Percentiles rank a stretch among this genome's conserved stretches.
These are phyloP conservation scores for Fusarium chuoi DNA, from an alignment of 2,329 filamentous ascomycete genomes.

Conservation along the genomic window DNA sequence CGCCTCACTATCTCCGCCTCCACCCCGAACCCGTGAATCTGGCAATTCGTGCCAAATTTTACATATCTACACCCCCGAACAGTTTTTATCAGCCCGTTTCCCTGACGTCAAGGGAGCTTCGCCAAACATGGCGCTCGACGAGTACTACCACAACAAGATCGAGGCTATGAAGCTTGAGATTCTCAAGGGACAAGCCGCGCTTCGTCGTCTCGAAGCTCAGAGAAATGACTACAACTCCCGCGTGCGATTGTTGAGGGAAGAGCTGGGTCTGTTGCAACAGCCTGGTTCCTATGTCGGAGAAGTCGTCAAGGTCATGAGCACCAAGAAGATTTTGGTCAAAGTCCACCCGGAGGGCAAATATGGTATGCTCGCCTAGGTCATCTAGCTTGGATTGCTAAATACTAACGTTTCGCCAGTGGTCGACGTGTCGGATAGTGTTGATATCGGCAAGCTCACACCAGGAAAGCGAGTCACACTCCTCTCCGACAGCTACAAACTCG, in stretches of 20 bases:
- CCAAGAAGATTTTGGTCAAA: conserved; percentile 98
- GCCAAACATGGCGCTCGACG: conserved; percentile 94
- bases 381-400: background rate
- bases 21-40: conserved; percentile 1
- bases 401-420: conserved; percentile 71
- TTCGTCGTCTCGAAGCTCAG: conserved; percentile 95
- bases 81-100: conserved; percentile 6
- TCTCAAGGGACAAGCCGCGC: conserved; percentile 95
- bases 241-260: conserved; percentile 92
- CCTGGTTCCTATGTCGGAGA: conserved; percentile 98
- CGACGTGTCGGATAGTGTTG: conserved; percentile 92
- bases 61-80: conserved; percentile 2
- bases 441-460: conserved; percentile 93
- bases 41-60: background rate
- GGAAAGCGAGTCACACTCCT: conserved; percentile 97
- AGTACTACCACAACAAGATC: conserved; percentile 99
- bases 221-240: conserved; percentile 99
- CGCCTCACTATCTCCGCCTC: conserved; percentile 18
- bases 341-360: conserved; percentile 99
- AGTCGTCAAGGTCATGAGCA: conserved; percentile 99
- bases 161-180: conserved; percentile 99
- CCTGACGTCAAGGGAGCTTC: conserved; percentile 41
- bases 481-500: conserved; percentile 97
- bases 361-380: conserved; percentile 65
- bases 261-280: conserved; percentile 94